Evolutionary conservation across 257 asterid species (phyloP), one percentile per base, ranked within the genome.

Genomic region (Mitragyna speciosa): DNA sequence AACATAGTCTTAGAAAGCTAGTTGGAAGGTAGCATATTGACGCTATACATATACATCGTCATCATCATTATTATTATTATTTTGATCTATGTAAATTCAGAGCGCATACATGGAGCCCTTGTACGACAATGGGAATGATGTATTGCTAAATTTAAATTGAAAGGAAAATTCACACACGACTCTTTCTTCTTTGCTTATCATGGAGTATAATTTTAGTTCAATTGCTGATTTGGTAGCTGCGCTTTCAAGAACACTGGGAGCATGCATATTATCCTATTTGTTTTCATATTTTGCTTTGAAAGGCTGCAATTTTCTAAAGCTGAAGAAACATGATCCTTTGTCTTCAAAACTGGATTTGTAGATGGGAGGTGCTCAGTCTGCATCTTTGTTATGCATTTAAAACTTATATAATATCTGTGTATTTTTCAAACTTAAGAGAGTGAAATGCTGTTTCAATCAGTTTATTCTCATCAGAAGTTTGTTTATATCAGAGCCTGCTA

Each of bases 1-100:
- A 87, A 86, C 56, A 85, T 95, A 83, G 91, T 64, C 79, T 81
- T 85, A 72, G 86, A 85, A 63, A 70, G 82, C 72, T 83, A 87
- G 86, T 70, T 59, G 66, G 58, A 49, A 79, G 36, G 24, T 28
- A 41, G 65, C 76, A 16, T 43, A 76, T 31, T 0, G 0, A 64
- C 33, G 28, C 12, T 64, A 6, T 66, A 31, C n/a, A 9, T n/a
- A 72, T 26, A 26, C 33, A 20, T n/a, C n/a, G n/a, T n/a, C n/a
- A n/a, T n/a, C n/a, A n/a, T n/a, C n/a, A n/a, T n/a, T n/a, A n/a
- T n/a, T n/a, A n/a, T n/a, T n/a, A n/a, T n/a, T n/a, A n/a, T 7
- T 16, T 1, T 28, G 22, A 48, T 17, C 48, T 16, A 2, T 19
- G n/a, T 51, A 51, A 51, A 15, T 51, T 16, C 24, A 4, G 24